Percentiles rank a stretch among this genome's conserved stretches.
These are phyloP conservation scores for Botrytis fragariae DNA, from an alignment of 2,329 filamentous ascomycete genomes.

Conservation along the genomic window DNA sequence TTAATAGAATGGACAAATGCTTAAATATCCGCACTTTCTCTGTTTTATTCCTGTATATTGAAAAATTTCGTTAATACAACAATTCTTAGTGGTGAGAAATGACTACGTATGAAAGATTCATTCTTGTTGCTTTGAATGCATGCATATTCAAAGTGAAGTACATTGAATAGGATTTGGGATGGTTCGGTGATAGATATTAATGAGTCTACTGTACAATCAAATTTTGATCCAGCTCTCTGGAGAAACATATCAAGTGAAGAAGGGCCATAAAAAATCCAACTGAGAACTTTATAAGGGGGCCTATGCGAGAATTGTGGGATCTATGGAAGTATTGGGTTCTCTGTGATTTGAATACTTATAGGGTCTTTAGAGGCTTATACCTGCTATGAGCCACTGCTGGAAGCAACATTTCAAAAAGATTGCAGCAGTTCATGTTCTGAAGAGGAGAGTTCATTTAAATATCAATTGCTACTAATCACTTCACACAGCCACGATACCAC, in stretches of 20 bases:
- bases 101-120: neutral
- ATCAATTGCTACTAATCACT: neutral
- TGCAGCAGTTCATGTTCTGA: neutral
- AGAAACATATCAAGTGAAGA: neutral
- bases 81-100: neutral
- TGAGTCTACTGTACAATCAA: neutral
- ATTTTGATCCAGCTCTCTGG: neutral
- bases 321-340: rapidly evolving
- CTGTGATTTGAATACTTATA: neutral
- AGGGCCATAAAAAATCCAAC: rapidly evolving
- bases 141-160: neutral
- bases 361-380: neutral
- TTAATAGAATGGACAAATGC: neutral
- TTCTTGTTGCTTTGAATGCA: neutral
- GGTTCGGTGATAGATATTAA: too few species aligned
- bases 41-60: neutral
- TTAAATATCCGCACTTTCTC: neutral
- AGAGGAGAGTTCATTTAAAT: rapidly evolving
- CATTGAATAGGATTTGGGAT: rapidly evolving
- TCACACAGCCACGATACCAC: rapidly evolving
- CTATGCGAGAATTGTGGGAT: neutral
- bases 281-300: neutral
- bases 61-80: neutral
- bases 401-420: rapidly evolving
- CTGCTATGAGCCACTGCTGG: neutral